Conservation (phyloP, 108 stramenopile genomes). For the Craspedostauros australis region DNA sequence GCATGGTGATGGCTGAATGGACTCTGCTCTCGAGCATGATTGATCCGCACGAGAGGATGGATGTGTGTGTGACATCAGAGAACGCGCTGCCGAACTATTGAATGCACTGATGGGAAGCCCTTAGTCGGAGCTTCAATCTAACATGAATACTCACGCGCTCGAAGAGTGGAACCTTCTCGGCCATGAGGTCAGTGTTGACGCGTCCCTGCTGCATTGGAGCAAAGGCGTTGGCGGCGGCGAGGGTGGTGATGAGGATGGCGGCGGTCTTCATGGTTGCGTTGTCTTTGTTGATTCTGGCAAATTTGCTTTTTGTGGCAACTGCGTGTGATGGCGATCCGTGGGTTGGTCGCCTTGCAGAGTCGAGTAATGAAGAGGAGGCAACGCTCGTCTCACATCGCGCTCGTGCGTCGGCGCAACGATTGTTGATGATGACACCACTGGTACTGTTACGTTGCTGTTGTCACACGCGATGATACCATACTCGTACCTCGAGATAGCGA, state of each 20-base stretch:
- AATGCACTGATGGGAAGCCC: background rate
- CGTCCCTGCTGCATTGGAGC: constrained; percentile 41
- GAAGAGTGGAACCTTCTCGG: constrained; percentile 20
- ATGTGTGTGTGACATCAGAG: background rate
- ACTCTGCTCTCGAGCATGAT: background rate
- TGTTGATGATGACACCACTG: too few species aligned
- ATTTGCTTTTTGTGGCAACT: too few species aligned
- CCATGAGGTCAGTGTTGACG: constrained; percentile 15
- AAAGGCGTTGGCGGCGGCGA: constrained; percentile 72
- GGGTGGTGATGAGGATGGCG: constrained; percentile 55
- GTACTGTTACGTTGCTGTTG: too few species aligned
- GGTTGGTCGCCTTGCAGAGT: too few species aligned
- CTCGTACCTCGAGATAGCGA: too few species aligned
- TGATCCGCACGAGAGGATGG: background rate
- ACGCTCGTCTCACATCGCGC: too few species aligned
- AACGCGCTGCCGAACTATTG: background rate
- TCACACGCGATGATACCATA: too few species aligned
- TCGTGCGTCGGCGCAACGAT: too few species aligned
- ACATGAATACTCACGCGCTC: constrained; percentile 19
- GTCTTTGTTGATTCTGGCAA: too few species aligned
- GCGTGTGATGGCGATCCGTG: too few species aligned
- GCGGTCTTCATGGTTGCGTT: constrained; percentile 54
- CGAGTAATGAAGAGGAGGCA: too few species aligned
- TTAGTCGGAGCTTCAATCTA: background rate
- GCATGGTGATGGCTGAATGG: too few species aligned